Percentiles rank a stretch among this genome's conserved stretches.
Evolutionary conservation across 2,329 filamentous ascomycete species (phyloP).

Genomic region (Trichoderma arundinaceum): DNA sequence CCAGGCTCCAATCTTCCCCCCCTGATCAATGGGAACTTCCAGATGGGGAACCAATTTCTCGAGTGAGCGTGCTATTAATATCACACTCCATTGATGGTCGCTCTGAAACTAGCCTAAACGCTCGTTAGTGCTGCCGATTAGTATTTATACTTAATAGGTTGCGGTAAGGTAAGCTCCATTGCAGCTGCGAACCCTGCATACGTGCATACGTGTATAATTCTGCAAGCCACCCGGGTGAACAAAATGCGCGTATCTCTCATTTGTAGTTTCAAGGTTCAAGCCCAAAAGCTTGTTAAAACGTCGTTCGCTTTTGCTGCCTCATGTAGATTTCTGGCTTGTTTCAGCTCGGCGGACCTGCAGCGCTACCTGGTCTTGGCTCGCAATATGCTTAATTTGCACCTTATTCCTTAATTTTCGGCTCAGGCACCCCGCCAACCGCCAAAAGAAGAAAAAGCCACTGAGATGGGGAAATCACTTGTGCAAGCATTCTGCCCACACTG

Average conservation of each 20-base stretch:
- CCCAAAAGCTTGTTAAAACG: no score
- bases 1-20: background rate
- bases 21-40: conserved; percentile 5
- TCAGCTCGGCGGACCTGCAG: background rate
- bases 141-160: background rate
- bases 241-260: no score
- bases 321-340: background rate
- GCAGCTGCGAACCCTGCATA: no score
- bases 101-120: conserved; percentile 7
- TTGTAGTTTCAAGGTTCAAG: no score
- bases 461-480: background rate
- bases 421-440: background rate
- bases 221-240: no score
- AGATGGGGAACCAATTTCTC: conserved; percentile 13
- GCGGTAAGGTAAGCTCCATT: no score
- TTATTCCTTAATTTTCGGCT: conserved; percentile 1
- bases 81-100: background rate
- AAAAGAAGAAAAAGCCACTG: background rate
- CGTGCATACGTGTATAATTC: no score
- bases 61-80: background rate
- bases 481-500: no score
- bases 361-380: background rate
- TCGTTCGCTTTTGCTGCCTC: no score
- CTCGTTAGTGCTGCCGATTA: background rate
- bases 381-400: conserved; percentile 23